Base-by-base conservation (phyloP, 2,329 filamentous ascomycete species). In the Rhinocladiella mackenziei region DNA sequence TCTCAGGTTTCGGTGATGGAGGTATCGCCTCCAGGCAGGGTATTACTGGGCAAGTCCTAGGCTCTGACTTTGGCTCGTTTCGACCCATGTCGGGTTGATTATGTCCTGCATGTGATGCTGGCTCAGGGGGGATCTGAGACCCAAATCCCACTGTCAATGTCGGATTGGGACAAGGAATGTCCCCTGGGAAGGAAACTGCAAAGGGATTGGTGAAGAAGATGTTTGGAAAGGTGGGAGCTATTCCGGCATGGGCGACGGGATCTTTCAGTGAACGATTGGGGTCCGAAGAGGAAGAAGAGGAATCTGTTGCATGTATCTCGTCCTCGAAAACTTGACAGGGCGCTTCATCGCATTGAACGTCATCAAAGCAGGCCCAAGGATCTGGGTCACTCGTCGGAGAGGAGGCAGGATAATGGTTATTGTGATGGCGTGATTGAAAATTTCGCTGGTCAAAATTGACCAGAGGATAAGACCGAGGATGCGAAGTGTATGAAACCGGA, bases 151-250 rank as follows among this genome's bases (percentile, higher is more conserved):
- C 20, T 3, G 39, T 15, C 22, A 32, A 23, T 37, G 36, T n/a
- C 9, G 35, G 29, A 14, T 18, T 33, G 10, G 43, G 28, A 29
- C 48, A 56, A 13, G 52, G 49, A 9, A 55, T 45, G 17, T 55
- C 52, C 15, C 45, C 49, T 4, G 52, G 52, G 29, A 55, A 53
- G 13, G 49, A 53, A n/a, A 55, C 52, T 2, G 49, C 52, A 23
- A 55, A 55, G 6, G 52, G 52, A 36, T 55, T 55, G 15, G 45
- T 36, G 35, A 55, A 53, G 44, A 55, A 55, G 20, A 23, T 47
- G 10, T 45, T 40, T n/a, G 52, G 42, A 42, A 54, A 50, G 13
- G 19, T 30, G 14, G 41, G 34, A 35, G 18, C 29, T 9, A 33
- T 9, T 18, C 15, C 39, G 44, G 23, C 32, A 9, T 11, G 20